Conservation (phyloP, 2,329 filamentous ascomycete species). For the Colletotrichum trifolii region DNA sequence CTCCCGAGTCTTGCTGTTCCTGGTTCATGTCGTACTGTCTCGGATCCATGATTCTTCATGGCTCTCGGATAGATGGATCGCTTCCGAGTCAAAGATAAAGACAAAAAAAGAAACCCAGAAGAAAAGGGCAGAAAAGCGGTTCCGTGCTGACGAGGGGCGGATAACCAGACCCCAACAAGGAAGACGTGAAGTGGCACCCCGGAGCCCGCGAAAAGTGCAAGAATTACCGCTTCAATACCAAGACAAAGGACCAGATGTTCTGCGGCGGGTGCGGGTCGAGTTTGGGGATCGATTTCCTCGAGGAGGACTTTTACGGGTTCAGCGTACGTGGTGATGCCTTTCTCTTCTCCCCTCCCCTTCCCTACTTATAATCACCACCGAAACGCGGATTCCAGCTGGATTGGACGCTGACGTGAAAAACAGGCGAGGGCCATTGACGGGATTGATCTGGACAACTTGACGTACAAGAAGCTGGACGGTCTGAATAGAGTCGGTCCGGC, state of each 20-base stretch:
- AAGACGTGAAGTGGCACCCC: conserved; percentile 56
- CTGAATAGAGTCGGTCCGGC: conserved; percentile 46
- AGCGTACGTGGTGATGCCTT: conserved; percentile 48
- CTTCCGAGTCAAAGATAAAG: too few relatives aligned
- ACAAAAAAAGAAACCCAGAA: too few relatives aligned
- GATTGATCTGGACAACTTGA: conserved; percentile 52
- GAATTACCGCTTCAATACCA: conserved; percentile 59
- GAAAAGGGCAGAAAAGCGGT: not conserved
- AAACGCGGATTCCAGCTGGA: too few relatives aligned
- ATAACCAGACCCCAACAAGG: conserved; percentile 50
- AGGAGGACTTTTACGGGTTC: conserved; percentile 52
- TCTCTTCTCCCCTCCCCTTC: not conserved
- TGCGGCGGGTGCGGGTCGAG: conserved; percentile 59
- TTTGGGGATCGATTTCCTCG: conserved; percentile 57
- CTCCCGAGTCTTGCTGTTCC: too few relatives aligned
- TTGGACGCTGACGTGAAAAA: not conserved
- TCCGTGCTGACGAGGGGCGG: too few relatives aligned
- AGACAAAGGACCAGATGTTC: conserved; percentile 60
- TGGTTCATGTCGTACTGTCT: too few relatives aligned
- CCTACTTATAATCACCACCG: not conserved
- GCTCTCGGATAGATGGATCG: too few relatives aligned
- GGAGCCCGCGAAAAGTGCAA: conserved; percentile 48
- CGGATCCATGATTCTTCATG: too few relatives aligned
- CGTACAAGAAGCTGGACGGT: conserved; percentile 51
- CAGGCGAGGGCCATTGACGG: conserved; percentile 55